A percentile compares a stretch with the other conserved stretches of the same genome.
Evolutionary conservation across 1,284 basidiomycete species (phyloP).

Genomic region (Cryptococcus sp.): DNA sequence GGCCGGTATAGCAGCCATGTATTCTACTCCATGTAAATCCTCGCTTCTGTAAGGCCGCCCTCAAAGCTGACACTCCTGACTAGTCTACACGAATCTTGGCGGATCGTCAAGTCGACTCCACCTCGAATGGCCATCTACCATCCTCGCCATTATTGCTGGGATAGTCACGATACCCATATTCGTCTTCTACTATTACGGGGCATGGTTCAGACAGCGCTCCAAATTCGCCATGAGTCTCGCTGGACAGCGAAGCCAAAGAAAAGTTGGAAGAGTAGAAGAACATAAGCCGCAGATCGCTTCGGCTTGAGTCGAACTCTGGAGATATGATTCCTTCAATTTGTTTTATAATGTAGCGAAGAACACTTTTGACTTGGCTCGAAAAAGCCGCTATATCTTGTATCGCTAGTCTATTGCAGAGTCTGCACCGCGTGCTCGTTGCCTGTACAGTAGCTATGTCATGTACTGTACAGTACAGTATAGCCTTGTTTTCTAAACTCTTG

Average conservation of each 20-base stretch:
- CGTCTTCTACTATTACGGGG: constrained; percentile 54
- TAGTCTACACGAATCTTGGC: constrained; percentile 45
- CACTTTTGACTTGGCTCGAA: no score
- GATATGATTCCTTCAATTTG: no score
- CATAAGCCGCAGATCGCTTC: constrained; percentile 1
- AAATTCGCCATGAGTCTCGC: constrained; percentile 51
- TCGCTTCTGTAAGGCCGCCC: not conserved
- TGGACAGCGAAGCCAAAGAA: constrained; percentile 25
- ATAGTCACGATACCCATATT: constrained; percentile 53
- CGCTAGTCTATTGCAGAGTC: no score
- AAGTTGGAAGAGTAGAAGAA: constrained; percentile 8
- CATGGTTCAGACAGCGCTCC: constrained; percentile 45
- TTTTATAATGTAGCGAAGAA: no score
- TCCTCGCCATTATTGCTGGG: constrained; percentile 51
- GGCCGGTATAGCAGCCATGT: constrained; percentile 54
- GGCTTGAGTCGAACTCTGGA: not conserved
- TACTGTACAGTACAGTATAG: no score
- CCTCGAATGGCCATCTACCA: constrained; percentile 52
- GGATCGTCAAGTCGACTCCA: constrained; percentile 24
- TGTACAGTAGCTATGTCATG: no score
- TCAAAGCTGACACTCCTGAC: not conserved
- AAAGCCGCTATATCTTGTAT: no score
- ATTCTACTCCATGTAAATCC: constrained; percentile 44
- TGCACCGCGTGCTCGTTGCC: no score
- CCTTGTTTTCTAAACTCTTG: no score